Percentiles rank a stretch among this genome's conserved stretches.
phyloP scores from a whole-genome alignment of 1,284 basidiomycete genomes.

The Puccinia horiana region DNA sequence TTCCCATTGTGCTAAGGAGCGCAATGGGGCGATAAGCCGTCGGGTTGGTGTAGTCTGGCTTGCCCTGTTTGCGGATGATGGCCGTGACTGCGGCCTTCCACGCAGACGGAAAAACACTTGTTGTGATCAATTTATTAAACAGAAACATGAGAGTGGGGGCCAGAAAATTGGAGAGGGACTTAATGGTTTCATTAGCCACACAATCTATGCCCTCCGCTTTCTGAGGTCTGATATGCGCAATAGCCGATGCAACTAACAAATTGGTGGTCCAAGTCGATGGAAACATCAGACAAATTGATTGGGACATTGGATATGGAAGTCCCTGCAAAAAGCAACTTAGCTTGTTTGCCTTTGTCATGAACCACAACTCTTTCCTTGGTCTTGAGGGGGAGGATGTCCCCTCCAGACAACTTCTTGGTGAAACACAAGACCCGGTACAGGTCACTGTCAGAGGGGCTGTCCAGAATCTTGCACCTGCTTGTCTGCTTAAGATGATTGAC shows the following conservation, averaged over 20 bases:
- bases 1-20: neutral
- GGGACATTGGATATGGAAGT: neutral
- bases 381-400: neutral
- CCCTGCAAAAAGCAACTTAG: conserved; percentile 18
- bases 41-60: neutral
- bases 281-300: neutral
- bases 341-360: neutral
- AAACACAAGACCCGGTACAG: neutral
- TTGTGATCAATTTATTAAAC: neutral
- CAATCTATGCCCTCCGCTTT: conserved; percentile 15
- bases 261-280: no score
- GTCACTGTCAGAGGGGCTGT: neutral
- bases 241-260: neutral
- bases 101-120: neutral
- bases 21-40: neutral
- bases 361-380: neutral
- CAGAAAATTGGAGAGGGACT: neutral
- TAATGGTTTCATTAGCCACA: neutral
- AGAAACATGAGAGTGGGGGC: neutral
- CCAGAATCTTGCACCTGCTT: neutral
- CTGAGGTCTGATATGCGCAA: neutral
- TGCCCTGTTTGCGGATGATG: conserved; percentile 3
- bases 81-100: neutral
- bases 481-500: neutral
- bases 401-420: neutral